Conservation (phyloP, 805 yeast genomes). For the Debaryomyces prosopidis region DNA sequence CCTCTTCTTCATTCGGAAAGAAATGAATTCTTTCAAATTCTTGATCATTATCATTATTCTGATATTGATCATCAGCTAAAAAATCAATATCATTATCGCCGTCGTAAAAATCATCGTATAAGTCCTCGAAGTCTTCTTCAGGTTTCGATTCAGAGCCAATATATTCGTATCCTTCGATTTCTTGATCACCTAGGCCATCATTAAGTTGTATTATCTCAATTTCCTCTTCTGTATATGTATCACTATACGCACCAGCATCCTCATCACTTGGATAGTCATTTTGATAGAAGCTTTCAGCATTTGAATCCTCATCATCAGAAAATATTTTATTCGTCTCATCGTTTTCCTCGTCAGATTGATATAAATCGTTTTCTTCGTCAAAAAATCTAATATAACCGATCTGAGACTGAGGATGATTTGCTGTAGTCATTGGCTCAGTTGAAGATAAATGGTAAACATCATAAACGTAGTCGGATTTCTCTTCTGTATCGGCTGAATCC, state of each 20-base stretch:
- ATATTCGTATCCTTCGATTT: constrained; percentile 1
- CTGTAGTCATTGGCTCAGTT: constrained; percentile 41
- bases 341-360: constrained; percentile 40
- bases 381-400: constrained; percentile 56
- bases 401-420: constrained; percentile 47
- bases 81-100: constrained; percentile 1
- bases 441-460: constrained; percentile 64
- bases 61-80: constrained; percentile 5
- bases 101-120: constrained; percentile 1
- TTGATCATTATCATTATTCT: constrained; percentile 6
- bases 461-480: constrained; percentile 74
- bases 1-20: constrained; percentile 56
- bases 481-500: not conserved
- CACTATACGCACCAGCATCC: constrained; percentile 47
- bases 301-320: constrained; percentile 81
- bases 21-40: constrained; percentile 49
- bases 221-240: constrained; percentile 5
- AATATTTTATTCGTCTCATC: constrained; percentile 19
- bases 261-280: constrained; percentile 97
- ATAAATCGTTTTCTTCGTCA: constrained; percentile 52
- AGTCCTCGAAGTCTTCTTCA: constrained; percentile 3
- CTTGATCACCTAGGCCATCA: not conserved
- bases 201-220: not conserved
- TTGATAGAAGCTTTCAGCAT: constrained; percentile 87
- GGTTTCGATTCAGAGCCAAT: not conserved